Conservation (phyloP, 352 stramenopile genomes). For the Globisporangium alternatum region DNA sequence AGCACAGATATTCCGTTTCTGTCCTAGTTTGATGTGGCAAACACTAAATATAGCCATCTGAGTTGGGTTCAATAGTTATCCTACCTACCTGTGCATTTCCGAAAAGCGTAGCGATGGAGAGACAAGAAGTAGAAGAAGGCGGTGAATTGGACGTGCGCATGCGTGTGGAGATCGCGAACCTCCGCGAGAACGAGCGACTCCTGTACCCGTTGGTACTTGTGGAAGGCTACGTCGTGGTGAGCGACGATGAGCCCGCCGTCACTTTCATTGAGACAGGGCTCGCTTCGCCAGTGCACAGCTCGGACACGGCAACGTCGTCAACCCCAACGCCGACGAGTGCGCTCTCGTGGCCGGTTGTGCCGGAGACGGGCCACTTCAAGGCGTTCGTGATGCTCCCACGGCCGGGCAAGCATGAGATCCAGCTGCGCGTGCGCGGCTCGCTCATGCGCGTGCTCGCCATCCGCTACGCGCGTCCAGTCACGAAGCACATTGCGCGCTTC, state of each 20-base stretch:
- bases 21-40: too few species aligned
- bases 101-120: not conserved
- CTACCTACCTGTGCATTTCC: too few species aligned
- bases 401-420: slow-evolving; percentile 35
- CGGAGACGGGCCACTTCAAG: slow-evolving; percentile 51
- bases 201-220: slow-evolving; percentile 51
- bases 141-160: not conserved
- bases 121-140: not conserved
- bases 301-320: not conserved
- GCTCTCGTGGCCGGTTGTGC: slow-evolving; percentile 51
- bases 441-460: slow-evolving; percentile 28
- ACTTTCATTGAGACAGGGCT: not conserved
- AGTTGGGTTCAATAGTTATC: too few species aligned
- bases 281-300: not conserved
- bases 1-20: too few species aligned
- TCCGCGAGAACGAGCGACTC: slow-evolving; percentile 73
- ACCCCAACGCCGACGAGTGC: not conserved
- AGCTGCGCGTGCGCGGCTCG: slow-evolving; percentile 16
- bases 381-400: slow-evolving; percentile 57
- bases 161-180: slow-evolving; percentile 74
- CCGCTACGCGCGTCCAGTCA: slow-evolving; percentile 29
- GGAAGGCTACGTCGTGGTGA: slow-evolving; percentile 37
- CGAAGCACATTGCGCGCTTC: slow-evolving; percentile 47
- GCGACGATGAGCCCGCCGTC: slow-evolving; percentile 22
- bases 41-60: too few species aligned